Percentiles rank a stretch among this genome's conserved stretches.
Evolutionary conservation across 805 yeast genomes (phyloP).

Genomic region (Ogataea parapolymorpha): DNA sequence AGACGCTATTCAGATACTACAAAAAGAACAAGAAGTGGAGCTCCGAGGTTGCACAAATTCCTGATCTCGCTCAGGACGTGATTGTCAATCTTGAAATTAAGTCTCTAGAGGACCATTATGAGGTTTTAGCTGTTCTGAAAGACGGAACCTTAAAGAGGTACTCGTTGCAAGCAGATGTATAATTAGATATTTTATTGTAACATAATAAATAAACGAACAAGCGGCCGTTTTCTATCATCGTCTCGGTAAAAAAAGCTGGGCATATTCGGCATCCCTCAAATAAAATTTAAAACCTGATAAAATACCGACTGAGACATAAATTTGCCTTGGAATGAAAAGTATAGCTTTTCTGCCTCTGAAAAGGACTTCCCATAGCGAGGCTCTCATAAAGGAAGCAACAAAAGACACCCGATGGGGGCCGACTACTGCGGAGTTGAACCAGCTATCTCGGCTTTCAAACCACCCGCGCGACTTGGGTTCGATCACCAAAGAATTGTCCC

Average conservation of each 20-base stretch:
- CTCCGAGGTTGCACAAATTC: background rate
- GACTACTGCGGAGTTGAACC: slow-evolving; percentile 51
- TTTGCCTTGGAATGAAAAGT: slow-evolving; percentile 24
- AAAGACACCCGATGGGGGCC: slow-evolving; percentile 49
- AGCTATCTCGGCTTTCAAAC: slow-evolving; percentile 46
- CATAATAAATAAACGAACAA: background rate
- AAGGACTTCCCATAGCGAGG: slow-evolving; percentile 30
- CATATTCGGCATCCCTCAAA: background rate
- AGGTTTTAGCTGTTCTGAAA: background rate
- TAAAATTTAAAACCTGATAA: background rate
- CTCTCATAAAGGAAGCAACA: slow-evolving; percentile 42
- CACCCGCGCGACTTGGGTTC: slow-evolving; percentile 36
- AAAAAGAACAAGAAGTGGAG: slow-evolving; percentile 26
- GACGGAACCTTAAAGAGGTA: background rate
- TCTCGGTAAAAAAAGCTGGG: background rate
- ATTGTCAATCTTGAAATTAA: background rate
- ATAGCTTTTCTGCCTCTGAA: slow-evolving; percentile 23
- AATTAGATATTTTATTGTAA: background rate
- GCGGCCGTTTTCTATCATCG: background rate
- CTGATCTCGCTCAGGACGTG: background rate
- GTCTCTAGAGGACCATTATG: background rate
- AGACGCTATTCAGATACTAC: slow-evolving; percentile 15
- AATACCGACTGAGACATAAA: background rate
- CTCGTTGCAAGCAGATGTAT: background rate
- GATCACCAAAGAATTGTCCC: slow-evolving; percentile 39